A percentile compares a stretch with the other conserved stretches of the same genome.
These are phyloP conservation scores for Teratosphaeriaceae sp. DNA, from an alignment of 2,329 filamentous ascomycete species.

Conservation along the genomic window DNA sequence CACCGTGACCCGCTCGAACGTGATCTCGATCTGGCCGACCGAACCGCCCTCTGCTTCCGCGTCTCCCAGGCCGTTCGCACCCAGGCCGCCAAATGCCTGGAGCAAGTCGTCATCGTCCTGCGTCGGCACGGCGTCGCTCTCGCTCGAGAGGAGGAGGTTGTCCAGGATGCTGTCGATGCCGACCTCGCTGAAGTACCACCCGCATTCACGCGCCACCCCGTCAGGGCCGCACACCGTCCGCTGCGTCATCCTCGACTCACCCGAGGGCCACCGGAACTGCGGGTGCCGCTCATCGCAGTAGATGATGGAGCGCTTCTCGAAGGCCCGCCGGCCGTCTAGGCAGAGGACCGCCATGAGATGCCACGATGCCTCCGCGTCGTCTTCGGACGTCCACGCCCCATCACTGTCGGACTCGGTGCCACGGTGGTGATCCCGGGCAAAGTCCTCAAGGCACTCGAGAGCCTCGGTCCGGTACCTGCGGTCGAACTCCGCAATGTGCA, in stretches of 20 bases:
- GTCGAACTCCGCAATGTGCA: neutral
- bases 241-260: constrained; percentile 2
- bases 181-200: constrained; percentile 11
- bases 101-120: constrained; percentile 6
- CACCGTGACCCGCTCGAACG: constrained; percentile 6
- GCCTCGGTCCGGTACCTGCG: neutral
- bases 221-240: constrained; percentile 6
- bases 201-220: constrained; percentile 3
- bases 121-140: neutral
- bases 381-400: neutral
- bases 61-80: constrained; percentile 5
- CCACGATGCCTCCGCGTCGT: neutral
- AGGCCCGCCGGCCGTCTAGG: constrained; percentile 7
- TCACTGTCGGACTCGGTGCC: neutral
- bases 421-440: neutral
- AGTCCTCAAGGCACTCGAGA: neutral
- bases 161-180: constrained; percentile 11
- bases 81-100: constrained; percentile 3
- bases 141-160: constrained; percentile 1
- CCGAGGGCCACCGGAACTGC: neutral
- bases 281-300: constrained; percentile 5
- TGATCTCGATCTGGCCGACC: constrained; percentile 9
- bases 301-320: constrained; percentile 9
- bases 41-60: constrained; percentile 6
- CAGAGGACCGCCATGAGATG: constrained; percentile 9